phyloP scores from a whole-genome alignment of 192 early-diverging fungal genomes.

The Diversispora eburnea region DNA sequence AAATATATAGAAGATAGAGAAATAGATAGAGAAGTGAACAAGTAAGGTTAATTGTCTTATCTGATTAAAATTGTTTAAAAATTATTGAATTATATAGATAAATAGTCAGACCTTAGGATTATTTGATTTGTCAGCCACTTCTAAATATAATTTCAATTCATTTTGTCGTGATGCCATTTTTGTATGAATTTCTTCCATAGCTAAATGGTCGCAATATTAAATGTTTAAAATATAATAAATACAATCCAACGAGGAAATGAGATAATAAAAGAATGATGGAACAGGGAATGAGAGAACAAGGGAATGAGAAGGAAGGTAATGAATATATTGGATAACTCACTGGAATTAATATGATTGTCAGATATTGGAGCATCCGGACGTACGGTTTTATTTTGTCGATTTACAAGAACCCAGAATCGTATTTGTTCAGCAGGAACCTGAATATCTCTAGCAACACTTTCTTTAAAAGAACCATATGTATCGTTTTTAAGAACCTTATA shows the following conservation, averaged over 20 bases:
- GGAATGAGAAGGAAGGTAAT: neutral
- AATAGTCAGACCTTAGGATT: conserved; percentile 32
- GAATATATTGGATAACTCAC: conserved; percentile 37
- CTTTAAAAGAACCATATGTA: conserved; percentile 53
- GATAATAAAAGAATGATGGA: conserved; percentile 3
- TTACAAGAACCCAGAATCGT: conserved; percentile 83
- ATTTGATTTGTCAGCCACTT: conserved; percentile 30
- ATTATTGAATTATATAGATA: conserved; percentile 13
- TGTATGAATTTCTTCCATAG: conserved; percentile 38
- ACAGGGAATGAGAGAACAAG: neutral
- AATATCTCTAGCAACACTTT: conserved; percentile 44
- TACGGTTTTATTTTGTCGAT: conserved; percentile 88
- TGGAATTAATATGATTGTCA: conserved; percentile 37
- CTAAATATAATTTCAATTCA: conserved; percentile 40
- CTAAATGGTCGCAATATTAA: conserved; percentile 16
- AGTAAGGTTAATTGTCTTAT: neutral
- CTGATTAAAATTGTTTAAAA: no score
- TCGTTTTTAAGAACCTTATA: conserved; percentile 58
- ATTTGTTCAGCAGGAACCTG: conserved; percentile 50
- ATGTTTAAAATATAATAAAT: neutral
- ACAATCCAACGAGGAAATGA: neutral
- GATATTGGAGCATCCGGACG: conserved; percentile 75
- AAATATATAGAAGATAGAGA: neutral
- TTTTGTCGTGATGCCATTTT: conserved; percentile 35
- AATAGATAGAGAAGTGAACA: no score